phyloP scores from a whole-genome alignment of 73 alveolate genomes.

The Tetrahymena thermophila region DNA sequence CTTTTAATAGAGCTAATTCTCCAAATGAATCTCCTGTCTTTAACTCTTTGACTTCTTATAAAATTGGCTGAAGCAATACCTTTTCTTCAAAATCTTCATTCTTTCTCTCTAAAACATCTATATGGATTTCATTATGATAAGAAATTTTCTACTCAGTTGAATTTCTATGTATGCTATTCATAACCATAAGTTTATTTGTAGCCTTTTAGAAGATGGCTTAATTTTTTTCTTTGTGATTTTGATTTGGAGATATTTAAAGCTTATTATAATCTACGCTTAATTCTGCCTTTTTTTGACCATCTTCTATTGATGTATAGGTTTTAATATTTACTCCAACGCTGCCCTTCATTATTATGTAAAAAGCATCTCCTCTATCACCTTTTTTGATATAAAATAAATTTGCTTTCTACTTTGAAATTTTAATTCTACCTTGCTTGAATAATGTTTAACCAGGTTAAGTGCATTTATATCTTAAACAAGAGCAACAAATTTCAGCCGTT shows the following conservation, averaged over 20 bases:
- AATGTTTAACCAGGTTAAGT: not conserved
- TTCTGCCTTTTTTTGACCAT: not conserved
- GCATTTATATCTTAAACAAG: not conserved
- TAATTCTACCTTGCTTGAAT: not conserved
- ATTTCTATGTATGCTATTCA: not conserved
- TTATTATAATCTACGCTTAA: not conserved
- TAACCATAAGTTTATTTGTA: not conserved
- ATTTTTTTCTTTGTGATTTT: not conserved
- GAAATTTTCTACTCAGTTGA: not conserved
- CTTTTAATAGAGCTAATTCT: not conserved
- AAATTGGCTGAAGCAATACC: not conserved
- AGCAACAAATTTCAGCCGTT: not conserved
- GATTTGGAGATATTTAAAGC: not conserved
- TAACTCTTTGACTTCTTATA: not conserved
- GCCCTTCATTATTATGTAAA: not conserved
- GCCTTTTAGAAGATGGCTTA: not conserved
- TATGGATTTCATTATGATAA: not conserved
- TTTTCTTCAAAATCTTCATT: not conserved
- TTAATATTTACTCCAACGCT: not conserved
- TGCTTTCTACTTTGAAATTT: not conserved
- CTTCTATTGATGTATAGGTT: not conserved
- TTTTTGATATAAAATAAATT: not conserved
- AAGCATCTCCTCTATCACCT: not conserved
- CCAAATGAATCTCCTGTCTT: not conserved
- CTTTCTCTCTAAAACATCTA: not conserved